Base-by-base conservation (phyloP, 179 eudicot species). In the Silene coronaria region DNA sequence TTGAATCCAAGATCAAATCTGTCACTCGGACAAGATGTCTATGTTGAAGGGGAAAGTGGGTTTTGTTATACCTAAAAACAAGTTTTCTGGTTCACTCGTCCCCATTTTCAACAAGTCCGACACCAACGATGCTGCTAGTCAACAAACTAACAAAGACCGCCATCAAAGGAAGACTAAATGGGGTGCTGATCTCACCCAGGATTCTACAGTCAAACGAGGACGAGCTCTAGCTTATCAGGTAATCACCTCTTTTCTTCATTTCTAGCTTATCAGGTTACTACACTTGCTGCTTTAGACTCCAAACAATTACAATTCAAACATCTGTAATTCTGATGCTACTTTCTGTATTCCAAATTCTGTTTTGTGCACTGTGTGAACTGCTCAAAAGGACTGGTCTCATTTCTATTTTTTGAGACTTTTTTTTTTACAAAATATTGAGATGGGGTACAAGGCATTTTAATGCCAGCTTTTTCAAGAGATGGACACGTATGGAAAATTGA, bases 201-300 rank as follows among this genome's bases (percentile, higher is more conserved):
- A 95, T 84, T 67, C 92, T 72, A 62, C 89, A 81, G 93, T 90
- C 32, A 86, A 81, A 79, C 88, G 83, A 80, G 91, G 87, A 77
- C 86, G 94, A 86, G 96, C 96, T 63, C 77, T 87, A 73, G 96
- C 97, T 30, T 95, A 95, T 86, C 95, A 95, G 96, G 99, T 95
- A 88, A 65, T 76, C 59, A 53, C 12, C 53, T 74, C 53, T 77
- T 79, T 58, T 17, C 67, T 65, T 14, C 28, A 23, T 67, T 58
- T 22, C 23, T 70, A 46, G 26, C 38, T 11, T 38, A n/a, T 16
- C n/a, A 17, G 23, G 30, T 67, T 42, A 42, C 24, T 12, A 68
- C 86, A 86, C 76, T 80, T 65, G 72, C 45, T 36, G 6, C 1
- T 45, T 2, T 45, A 24, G 21, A 73, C 69, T 71, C 8, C 17